Evolutionary conservation across 768 basidiomycete species (phyloP).

Genomic region (Cantharellus cinnabarinus): DNA sequence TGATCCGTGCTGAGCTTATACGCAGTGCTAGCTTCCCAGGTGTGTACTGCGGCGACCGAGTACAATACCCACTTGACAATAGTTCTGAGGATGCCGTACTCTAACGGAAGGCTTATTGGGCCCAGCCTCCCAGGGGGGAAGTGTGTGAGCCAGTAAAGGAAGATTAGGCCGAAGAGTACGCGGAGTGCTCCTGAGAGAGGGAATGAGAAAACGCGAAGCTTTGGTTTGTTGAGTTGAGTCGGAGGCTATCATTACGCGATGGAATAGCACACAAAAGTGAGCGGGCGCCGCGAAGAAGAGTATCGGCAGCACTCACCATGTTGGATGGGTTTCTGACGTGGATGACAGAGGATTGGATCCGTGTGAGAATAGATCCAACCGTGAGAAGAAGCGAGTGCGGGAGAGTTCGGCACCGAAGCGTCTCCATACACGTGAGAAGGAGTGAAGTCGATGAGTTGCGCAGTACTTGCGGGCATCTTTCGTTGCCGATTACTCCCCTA

Average conservation of each 20-base stretch:
- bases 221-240: neutral
- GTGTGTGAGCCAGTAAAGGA: neutral
- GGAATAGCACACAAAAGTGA: no score
- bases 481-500: no score
- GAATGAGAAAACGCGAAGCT: neutral
- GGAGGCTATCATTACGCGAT: neutral
- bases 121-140: neutral
- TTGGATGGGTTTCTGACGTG: no score
- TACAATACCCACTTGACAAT: neutral
- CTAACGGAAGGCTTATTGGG: neutral
- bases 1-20: neutral
- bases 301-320: no score
- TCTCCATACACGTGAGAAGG: no score
- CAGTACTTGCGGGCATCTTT: no score
- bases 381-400: no score
- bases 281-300: no score
- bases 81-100: neutral
- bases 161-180: neutral
- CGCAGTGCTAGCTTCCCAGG: neutral
- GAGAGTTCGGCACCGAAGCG: no score
- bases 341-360: no score
- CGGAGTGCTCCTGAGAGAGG: neutral
- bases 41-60: neutral
- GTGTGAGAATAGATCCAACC: no score
- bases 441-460: no score